phyloP scores from a whole-genome alignment of 768 basidiomycete genomes.

The Rickenella mellea region DNA sequence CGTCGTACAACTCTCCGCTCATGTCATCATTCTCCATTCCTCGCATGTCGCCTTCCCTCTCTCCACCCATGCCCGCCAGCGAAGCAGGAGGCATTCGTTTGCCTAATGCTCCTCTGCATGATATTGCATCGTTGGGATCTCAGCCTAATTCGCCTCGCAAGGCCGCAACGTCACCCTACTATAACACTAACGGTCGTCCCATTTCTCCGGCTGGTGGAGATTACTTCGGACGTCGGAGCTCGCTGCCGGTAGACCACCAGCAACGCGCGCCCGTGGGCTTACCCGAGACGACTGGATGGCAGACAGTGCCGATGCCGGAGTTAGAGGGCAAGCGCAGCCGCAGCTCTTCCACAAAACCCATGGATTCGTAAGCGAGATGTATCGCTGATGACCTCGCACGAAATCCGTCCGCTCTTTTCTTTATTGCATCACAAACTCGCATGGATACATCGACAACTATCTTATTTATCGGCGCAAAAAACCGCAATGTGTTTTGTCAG shows the following conservation, averaged over 20 bases:
- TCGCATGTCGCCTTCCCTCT: conserved; percentile 35
- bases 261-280: conserved; percentile 20
- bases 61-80: conserved; percentile 20
- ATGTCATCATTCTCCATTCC: conserved; percentile 52
- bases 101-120: conserved; percentile 62
- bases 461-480: too few relatives aligned
- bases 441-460: too few relatives aligned
- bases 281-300: conserved; percentile 27
- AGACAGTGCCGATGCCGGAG: conserved; percentile 20
- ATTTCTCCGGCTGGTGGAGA: conserved; percentile 1
- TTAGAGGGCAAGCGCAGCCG: conserved; percentile 14
- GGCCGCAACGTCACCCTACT: conserved; percentile 23
- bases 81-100: conserved; percentile 57
- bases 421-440: too few relatives aligned
- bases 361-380: neutral
- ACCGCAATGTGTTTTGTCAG: too few relatives aligned
- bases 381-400: neutral
- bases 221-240: conserved; percentile 18
- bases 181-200: conserved; percentile 13
- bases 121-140: conserved; percentile 45
- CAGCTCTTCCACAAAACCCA: neutral
- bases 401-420: too few relatives aligned
- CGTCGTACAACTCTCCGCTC: conserved; percentile 61
- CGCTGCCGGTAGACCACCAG: conserved; percentile 17
- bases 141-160: conserved; percentile 21